Percentiles rank a stretch among this genome's conserved stretches.
phyloP scores from a whole-genome alignment of 345 rosid genomes.

The Moringa oleifera region DNA sequence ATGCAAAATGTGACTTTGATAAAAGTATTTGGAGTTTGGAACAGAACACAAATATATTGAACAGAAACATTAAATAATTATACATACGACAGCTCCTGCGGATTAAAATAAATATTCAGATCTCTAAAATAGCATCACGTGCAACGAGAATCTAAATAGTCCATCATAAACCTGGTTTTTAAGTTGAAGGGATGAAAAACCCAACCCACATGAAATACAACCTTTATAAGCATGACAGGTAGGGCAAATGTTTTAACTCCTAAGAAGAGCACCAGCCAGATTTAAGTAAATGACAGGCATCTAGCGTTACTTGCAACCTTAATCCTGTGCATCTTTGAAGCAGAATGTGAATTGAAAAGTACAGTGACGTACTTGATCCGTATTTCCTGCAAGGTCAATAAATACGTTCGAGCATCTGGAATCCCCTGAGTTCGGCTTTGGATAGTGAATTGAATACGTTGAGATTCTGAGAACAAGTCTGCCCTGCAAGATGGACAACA shows the following conservation, averaged over 20 bases:
- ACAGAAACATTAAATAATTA: too few relatives aligned
- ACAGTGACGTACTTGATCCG: slow-evolving; percentile 47
- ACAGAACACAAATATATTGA: too few relatives aligned
- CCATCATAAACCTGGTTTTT: too few relatives aligned
- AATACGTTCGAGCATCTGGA: slow-evolving; percentile 85
- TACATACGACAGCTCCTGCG: too few relatives aligned
- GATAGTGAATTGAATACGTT: slow-evolving; percentile 63
- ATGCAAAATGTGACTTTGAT: neutral
- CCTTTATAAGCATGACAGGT: neutral
- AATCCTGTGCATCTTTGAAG: neutral
- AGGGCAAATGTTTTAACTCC: neutral
- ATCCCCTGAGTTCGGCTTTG: slow-evolving; percentile 58
- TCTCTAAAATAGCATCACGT: too few relatives aligned
- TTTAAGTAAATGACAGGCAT: neutral
- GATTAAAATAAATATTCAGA: too few relatives aligned
- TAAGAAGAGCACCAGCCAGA: neutral
- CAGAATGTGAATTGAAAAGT: neutral
- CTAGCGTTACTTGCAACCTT: neutral
- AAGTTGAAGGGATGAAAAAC: too few relatives aligned
- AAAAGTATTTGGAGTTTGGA: neutral
- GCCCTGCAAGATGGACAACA: slow-evolving; percentile 58
- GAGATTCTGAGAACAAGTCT: slow-evolving; percentile 73
- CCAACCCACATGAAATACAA: too few relatives aligned
- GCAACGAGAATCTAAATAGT: too few relatives aligned
- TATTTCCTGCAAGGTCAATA: slow-evolving; percentile 68